Evolutionary conservation across 805 yeast species (phyloP), one percentile per base, ranked within the genome.

Genomic region (Kluyveromyces nonfermentans): DNA sequence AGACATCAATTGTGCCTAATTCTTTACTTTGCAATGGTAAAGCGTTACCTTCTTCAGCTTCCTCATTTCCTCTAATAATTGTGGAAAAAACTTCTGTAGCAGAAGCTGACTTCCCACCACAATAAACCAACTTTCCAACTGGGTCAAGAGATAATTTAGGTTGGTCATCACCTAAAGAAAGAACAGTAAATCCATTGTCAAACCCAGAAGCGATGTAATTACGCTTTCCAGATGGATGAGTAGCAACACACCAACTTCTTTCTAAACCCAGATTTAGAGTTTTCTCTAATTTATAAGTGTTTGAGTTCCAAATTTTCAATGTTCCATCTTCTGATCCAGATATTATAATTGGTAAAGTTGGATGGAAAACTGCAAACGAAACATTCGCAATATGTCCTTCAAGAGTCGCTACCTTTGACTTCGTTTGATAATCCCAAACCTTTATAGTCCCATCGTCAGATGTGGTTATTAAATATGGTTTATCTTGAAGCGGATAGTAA

Each of bases 321-420:
- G 96, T 82, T 42, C 95, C 87, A 68, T 93, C 99, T 68, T 93
- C 99, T 42, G 96, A 83, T 52, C 99, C 99, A 3, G 97, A 87
- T 39, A 93, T 75, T 51, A 93, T 89, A 51, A 90, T 70, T 18
- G 98, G 98, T 58, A 93, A 73, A 58, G 90, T 95, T n/a, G 96
- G 96, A 64, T 93, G 99, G 81, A 89, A 93, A 31, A 89, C 78
- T 7, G 99, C 98, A 70, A 88, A 93, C 21, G 96, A 87, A 35
- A 93, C 98, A 63, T 93, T 93, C 37, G 94, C 77, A 53, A 87
- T 72, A 62, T 93, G 99, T 31, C 97, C 98, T 60, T 84, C 94
- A 54, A 93, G 72, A 21, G 95, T 83, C 9, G 97, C 96, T 40
- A 93, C 95, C 61, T 93, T 82, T 6, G 95, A 79, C 70, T 93